These are phyloP conservation scores for Cichorium intybus DNA, from an alignment of 140 eudicot genomes.

Conservation along the genomic window DNA sequence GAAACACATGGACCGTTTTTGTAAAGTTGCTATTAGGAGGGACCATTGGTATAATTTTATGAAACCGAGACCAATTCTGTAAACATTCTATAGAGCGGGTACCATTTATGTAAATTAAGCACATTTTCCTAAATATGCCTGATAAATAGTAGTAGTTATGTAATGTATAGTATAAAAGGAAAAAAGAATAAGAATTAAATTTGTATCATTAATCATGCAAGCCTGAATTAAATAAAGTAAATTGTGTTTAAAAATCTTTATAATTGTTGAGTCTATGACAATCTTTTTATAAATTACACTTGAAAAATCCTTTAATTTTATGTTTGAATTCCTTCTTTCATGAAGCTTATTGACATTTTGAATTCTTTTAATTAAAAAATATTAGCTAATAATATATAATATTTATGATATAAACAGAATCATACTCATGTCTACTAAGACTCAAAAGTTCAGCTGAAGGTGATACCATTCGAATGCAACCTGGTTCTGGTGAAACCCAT, in stretches of 20 bases:
- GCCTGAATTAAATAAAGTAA: neutral
- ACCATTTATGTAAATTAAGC: no score
- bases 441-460: slow-evolving; percentile 82
- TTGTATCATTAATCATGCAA: neutral
- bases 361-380: neutral
- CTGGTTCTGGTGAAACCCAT: slow-evolving; percentile 85
- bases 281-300: neutral
- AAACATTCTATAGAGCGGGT: no score
- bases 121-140: no score
- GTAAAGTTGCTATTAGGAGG: no score
- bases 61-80: no score
- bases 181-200: no score
- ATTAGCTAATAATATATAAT: slow-evolving; percentile 7
- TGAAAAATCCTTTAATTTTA: neutral
- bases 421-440: slow-evolving; percentile 61
- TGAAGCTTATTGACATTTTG: neutral
- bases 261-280: neutral
- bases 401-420: slow-evolving; percentile 39
- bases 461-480: slow-evolving; percentile 74
- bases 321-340: neutral
- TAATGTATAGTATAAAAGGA: no score
- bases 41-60: no score
- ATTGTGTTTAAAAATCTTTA: neutral
- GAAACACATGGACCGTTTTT: no score
- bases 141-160: no score